phyloP scores from a whole-genome alignment of 2,329 filamentous ascomycete genomes.

The Penicillium hesseltinei region DNA sequence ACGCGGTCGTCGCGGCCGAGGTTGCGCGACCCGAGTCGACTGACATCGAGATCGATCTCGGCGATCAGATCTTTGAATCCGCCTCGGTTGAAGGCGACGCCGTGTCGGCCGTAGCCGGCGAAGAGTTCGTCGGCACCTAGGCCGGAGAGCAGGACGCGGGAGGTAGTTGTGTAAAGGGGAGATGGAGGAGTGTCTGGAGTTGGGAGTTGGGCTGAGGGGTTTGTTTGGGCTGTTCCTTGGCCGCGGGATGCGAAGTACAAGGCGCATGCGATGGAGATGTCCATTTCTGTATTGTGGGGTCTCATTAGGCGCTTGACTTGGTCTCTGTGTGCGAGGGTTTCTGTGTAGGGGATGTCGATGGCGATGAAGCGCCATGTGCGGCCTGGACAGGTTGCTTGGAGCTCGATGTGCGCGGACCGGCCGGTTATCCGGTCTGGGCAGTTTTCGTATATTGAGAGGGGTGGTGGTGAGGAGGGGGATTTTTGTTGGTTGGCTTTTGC shows the following conservation, averaged over 20 bases:
- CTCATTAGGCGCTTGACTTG: slow-evolving; percentile 75
- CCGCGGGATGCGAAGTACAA: slow-evolving; percentile 94
- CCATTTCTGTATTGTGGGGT: slow-evolving; percentile 98
- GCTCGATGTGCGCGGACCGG: slow-evolving; percentile 73
- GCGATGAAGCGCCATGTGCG: slow-evolving; percentile 78
- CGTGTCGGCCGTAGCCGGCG: slow-evolving; percentile 85
- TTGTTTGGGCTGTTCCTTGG: slow-evolving; percentile 47
- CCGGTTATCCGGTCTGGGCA: slow-evolving; percentile 92
- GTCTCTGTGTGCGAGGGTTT: slow-evolving; percentile 66
- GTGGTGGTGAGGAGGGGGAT: slow-evolving; percentile 1
- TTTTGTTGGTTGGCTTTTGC: slow-evolving; percentile 47
- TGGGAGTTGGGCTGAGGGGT: slow-evolving; percentile 27
- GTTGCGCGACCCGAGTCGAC: slow-evolving; percentile 86
- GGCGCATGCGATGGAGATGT: slow-evolving; percentile 87
- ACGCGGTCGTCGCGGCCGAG: slow-evolving; percentile 90
- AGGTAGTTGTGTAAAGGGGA: slow-evolving; percentile 62
- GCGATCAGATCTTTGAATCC: slow-evolving; percentile 72
- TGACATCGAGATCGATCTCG: slow-evolving; percentile 82
- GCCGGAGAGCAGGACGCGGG: slow-evolving; percentile 84
- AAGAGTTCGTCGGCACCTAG: slow-evolving; percentile 96
- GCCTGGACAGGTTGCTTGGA: slow-evolving; percentile 64
- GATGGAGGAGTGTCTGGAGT: background rate
- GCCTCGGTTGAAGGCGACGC: slow-evolving; percentile 66
- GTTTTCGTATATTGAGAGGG: slow-evolving; percentile 62
- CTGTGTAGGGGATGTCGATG: slow-evolving; percentile 76